Evolutionary conservation across 176 grass and related monocot species (phyloP), one percentile per base, ranked within the genome.

Genomic region (Elymus sibiricus): DNA sequence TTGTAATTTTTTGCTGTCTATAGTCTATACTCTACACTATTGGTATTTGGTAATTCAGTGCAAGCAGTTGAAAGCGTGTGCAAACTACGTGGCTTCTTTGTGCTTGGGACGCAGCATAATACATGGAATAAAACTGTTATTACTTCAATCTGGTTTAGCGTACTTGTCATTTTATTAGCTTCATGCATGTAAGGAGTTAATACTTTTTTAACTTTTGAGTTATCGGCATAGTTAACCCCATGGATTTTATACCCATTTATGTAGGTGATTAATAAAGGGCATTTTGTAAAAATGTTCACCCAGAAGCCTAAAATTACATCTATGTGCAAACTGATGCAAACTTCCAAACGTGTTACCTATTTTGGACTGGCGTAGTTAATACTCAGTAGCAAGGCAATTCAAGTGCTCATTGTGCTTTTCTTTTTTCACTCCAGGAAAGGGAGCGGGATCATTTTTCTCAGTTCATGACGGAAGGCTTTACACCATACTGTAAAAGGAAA

Each of bases 381-480:
- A 63, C 13, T 26, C 39, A 78, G 64, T 42, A 62, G 14, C 60
- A 59, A 67, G 75, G 61, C 29, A 60, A 29, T 58, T 39, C 21
- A 64, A 64, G 46, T 53, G 15, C 38, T 87, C 9, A 69, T 68
- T 51, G 28, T 19, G 0, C 2, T 87, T 75, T 72, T 37, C 39
- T 62, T 79, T 82, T 28, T 83, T 82, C 42, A 55, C 74, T 79
- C 26, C 76, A 99, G 97, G 97, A 99, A 92, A 92, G 89, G 63
- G 97, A 99, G 65, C 88, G 94, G 38, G 97, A 97, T 78, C 97
- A 99, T 94, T 99, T 99, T 73, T 97, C 94, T 66, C 89, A 97
- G 82, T 99, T 99, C 63, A 94, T 99, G 72, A 99, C 87, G 25
- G 97, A 99, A 94, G 77, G 94, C 53, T 99, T 99, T 87, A 93